Evolutionary conservation across 805 yeast species (phyloP), one percentile per base, ranked within the genome.

Genomic region (Nakazawaea wickerhamii): DNA sequence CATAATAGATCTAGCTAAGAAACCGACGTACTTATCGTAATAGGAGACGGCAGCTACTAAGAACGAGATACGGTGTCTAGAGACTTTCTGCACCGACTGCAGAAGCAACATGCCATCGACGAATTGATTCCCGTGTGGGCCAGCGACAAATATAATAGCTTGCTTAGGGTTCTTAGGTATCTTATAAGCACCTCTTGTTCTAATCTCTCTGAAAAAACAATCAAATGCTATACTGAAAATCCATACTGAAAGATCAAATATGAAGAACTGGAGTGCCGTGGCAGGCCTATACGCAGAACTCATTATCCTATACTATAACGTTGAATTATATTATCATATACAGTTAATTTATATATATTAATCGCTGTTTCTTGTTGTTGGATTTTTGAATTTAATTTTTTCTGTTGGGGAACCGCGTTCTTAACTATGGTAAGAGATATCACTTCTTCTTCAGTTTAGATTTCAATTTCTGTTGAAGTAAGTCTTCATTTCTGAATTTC

Each of bases 71-170:
- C 81, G 51, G 46, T 79, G 59, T 20, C 63, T 55, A 7, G 73
- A 62, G 53, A 72, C 67, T 46, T 67, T 54, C 53, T 68, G 75
- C 20, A 86, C 91, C 57, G 84, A 91, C 36, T 84, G 81, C 84
- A 87, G 81, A 36, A 93, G 68, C 40, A 93, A 73, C 38, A 90
- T 67, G 45, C 80, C 71, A 41, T 77, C 77, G 26, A 90, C 88
- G 57, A 90, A 90, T 63, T 89, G 96, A 61, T 88, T 88, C 6
- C 88, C 88, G 60, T 84, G 90, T 1, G 91, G 91, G 2, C 90
- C 90, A 32, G 82, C 87, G 28, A 84, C 90, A 53, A 82, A 75
- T 43, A 84, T 80, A n/a, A 82, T 76, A 0, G 90, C 83, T 21
- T 43, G 46, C 17, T 34, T 34, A 0, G 83, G 84, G 8, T 67